These are phyloP conservation scores for Scutellaria galericulata DNA, from an alignment of 257 asterid genomes.

Conservation along the genomic window DNA sequence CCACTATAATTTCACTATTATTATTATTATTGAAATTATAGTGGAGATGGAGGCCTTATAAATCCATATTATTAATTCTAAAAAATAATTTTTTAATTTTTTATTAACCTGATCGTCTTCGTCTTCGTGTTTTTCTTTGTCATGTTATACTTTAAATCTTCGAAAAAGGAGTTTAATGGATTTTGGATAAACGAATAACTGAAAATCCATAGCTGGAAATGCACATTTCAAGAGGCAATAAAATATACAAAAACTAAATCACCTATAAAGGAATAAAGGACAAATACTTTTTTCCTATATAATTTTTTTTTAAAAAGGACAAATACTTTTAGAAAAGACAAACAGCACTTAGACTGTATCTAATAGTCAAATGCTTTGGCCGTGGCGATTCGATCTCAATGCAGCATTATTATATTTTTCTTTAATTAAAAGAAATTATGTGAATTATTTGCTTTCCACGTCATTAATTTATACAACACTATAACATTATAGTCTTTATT, in stretches of 20 bases:
- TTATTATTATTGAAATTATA: background rate
- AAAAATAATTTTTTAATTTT: background rate
- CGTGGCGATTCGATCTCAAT: conserved; percentile 38
- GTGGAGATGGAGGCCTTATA: conserved; percentile 38
- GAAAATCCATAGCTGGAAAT: conserved; percentile 35
- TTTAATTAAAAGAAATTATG: background rate
- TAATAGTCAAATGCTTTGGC: conserved; percentile 12
- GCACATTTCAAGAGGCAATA: conserved; percentile 23
- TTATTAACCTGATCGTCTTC: background rate
- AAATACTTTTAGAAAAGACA: conserved; percentile 26
- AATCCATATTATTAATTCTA: background rate
- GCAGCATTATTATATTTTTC: background rate
- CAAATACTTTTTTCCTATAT: conserved; percentile 27
- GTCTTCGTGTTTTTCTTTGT: conserved; percentile 24
- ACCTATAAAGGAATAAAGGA: background rate
- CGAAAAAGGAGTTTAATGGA: background rate
- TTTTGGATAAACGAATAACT: conserved; percentile 38
- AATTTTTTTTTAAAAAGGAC: conserved; percentile 18
- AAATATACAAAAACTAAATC: background rate
- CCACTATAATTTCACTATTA: conserved; percentile 29
- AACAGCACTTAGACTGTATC: background rate
- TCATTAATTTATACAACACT: no score
- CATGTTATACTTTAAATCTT: conserved; percentile 28
- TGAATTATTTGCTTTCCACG: no score
- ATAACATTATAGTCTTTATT: no score